Percentiles rank a stretch among this genome's conserved stretches.
phyloP scores from a whole-genome alignment of 139 green algal species.

The Monoraphidium neglectum region DNA sequence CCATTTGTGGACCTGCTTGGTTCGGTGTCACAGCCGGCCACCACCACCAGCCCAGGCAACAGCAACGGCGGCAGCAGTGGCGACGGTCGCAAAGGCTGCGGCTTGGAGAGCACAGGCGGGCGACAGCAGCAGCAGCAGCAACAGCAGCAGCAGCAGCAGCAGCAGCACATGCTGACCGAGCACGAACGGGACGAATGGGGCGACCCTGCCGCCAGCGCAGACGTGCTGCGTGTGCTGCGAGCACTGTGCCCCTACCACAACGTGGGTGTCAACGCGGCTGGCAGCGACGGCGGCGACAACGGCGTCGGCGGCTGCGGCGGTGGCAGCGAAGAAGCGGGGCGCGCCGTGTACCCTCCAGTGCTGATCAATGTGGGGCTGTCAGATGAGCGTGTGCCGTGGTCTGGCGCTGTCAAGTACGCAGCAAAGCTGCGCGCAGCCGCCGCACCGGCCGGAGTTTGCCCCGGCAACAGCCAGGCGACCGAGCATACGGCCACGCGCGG shows the following conservation, averaged over 20 bases:
- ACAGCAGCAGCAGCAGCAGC: too few relatives aligned
- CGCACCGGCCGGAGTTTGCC: background rate
- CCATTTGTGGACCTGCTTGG: slow-evolving; percentile 61
- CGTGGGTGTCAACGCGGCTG: slow-evolving; percentile 1
- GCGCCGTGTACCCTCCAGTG: slow-evolving; percentile 28
- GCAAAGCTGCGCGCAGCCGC: slow-evolving; percentile 27
- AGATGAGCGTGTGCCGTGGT: slow-evolving; percentile 57
- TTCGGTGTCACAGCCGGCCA: too few relatives aligned
- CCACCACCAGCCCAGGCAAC: too few relatives aligned
- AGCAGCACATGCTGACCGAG: slow-evolving; percentile 37
- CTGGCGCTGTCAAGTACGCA: slow-evolving; percentile 61
- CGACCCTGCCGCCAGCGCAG: slow-evolving; percentile 28
- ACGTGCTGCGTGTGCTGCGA: slow-evolving; percentile 25
- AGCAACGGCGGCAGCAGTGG: too few relatives aligned
- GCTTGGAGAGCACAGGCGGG: too few relatives aligned
- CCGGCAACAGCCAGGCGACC: too few relatives aligned
- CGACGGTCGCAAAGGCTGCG: too few relatives aligned
- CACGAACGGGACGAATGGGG: slow-evolving; percentile 77
- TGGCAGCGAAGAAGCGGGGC: background rate
- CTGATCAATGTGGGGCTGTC: slow-evolving; percentile 38
- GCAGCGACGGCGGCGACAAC: background rate
- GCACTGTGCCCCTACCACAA: slow-evolving; percentile 54
- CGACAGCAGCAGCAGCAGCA: too few relatives aligned
- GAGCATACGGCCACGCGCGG: too few relatives aligned
- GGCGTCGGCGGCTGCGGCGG: background rate